Percentiles rank a stretch among this genome's conserved stretches.
phyloP scores from a whole-genome alignment of 179 eudicot species.

The Camellia oleifera region DNA sequence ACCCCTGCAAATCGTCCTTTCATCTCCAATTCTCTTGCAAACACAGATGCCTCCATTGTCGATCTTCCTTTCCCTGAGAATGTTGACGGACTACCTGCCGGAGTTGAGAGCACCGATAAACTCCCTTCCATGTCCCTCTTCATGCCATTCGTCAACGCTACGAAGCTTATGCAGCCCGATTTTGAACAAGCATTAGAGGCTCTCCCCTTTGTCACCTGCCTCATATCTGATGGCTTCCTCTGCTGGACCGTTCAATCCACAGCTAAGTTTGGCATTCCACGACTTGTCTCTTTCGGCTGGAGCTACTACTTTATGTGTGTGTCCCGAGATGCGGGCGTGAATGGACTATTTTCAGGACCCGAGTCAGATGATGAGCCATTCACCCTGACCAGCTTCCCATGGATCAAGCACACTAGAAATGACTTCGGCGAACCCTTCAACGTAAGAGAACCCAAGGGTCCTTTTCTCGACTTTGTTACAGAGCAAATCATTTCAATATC shows the following conservation, averaged over 20 bases:
- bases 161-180: slow-evolving; percentile 38
- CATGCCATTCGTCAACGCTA: slow-evolving; percentile 32
- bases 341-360: slow-evolving; percentile 7
- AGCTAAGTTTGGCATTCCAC: slow-evolving; percentile 34
- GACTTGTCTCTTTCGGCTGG: slow-evolving; percentile 52
- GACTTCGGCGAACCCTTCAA: slow-evolving; percentile 30
- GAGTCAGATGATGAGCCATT: slow-evolving; percentile 36
- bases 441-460: slow-evolving; percentile 33
- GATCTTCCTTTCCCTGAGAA: slow-evolving; percentile 40
- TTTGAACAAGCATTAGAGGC: slow-evolving; percentile 32
- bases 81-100: slow-evolving; percentile 33
- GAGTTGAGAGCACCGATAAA: slow-evolving; percentile 53
- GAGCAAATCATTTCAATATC: slow-evolving; percentile 18
- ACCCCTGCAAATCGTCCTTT: slow-evolving; percentile 46
- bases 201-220: slow-evolving; percentile 28
- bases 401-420: slow-evolving; percentile 40
- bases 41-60: slow-evolving; percentile 22
- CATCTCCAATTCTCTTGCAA: slow-evolving; percentile 29
- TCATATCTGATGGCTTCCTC: slow-evolving; percentile 61
- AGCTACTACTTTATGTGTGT: slow-evolving; percentile 22
- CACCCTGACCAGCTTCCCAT: slow-evolving; percentile 34
- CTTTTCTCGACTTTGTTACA: slow-evolving; percentile 25
- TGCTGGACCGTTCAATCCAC: slow-evolving; percentile 54
- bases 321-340: neutral
- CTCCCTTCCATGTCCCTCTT: slow-evolving; percentile 58